A percentile compares a stretch with the other conserved stretches of the same genome.
phyloP scores from a whole-genome alignment of 495 filamentous ascomycete species.

The Aspergillus haitiensis region DNA sequence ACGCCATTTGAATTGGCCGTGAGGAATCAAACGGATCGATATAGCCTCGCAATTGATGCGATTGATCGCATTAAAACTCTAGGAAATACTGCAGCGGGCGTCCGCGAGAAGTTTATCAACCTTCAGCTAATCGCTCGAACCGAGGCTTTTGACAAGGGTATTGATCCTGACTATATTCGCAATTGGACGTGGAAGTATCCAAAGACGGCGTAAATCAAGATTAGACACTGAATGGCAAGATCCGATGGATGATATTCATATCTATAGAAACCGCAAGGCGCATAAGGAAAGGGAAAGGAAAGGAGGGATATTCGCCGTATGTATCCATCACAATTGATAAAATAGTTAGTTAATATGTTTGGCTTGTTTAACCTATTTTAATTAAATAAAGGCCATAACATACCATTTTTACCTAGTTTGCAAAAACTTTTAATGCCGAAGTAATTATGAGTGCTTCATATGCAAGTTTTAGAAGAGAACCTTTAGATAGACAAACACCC shows the following conservation, averaged over 20 bases:
- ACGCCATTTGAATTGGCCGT: constrained; percentile 71
- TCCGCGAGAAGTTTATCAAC: constrained; percentile 60
- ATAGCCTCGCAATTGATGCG: constrained; percentile 68
- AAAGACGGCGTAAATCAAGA: constrained; percentile 5
- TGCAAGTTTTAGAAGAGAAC: too few relatives aligned
- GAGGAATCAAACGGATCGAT: constrained; percentile 69
- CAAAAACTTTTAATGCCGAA: too few relatives aligned
- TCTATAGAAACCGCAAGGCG: too few relatives aligned
- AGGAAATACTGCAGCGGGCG: constrained; percentile 55
- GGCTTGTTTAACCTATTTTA: too few relatives aligned
- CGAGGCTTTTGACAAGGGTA: constrained; percentile 62
- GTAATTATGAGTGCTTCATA: too few relatives aligned
- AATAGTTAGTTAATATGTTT: too few relatives aligned
- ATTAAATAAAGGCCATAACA: too few relatives aligned
- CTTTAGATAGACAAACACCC: too few relatives aligned
- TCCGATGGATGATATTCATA: not conserved
- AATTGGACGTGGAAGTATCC: constrained; percentile 63
- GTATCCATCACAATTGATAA: too few relatives aligned
- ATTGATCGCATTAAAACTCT: constrained; percentile 62
- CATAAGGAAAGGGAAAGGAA: too few relatives aligned
- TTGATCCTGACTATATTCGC: constrained; percentile 64
- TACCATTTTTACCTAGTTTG: too few relatives aligned
- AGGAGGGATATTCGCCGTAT: too few relatives aligned
- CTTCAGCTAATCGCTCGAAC: constrained; percentile 57
- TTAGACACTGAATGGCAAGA: not conserved